phyloP scores from a whole-genome alignment of 805 yeast genomes.

The Candida alai region DNA sequence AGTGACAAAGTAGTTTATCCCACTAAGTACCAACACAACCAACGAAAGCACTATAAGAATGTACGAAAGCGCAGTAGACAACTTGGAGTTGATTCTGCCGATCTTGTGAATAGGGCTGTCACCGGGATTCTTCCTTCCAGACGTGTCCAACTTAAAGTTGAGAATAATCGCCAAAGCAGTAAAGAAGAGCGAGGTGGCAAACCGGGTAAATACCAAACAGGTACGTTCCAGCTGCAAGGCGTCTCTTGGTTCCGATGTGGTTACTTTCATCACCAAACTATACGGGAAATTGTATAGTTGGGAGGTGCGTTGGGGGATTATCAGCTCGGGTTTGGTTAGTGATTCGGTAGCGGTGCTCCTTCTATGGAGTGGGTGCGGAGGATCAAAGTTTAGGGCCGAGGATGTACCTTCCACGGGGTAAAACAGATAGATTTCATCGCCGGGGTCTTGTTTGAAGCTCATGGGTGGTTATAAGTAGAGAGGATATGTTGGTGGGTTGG shows the following conservation, averaged over 20 bases:
- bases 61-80: slow-evolving; percentile 30
- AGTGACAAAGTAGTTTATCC: slow-evolving; percentile 40
- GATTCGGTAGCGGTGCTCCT: slow-evolving; percentile 1
- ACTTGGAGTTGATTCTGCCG: slow-evolving; percentile 16
- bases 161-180: slow-evolving; percentile 45
- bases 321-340: slow-evolving; percentile 3
- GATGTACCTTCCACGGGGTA: slow-evolving; percentile 1
- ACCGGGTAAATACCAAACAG: slow-evolving; percentile 45
- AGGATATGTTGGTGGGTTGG: too few species aligned
- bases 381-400: neutral
- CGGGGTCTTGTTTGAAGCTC: too few species aligned
- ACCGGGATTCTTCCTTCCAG: slow-evolving; percentile 10
- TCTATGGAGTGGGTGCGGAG: slow-evolving; percentile 1
- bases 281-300: slow-evolving; percentile 14
- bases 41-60: slow-evolving; percentile 36
- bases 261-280: slow-evolving; percentile 21
- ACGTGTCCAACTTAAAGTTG: slow-evolving; percentile 41
- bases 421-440: too few species aligned
- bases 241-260: slow-evolving; percentile 51
- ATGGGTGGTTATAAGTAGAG: too few species aligned
- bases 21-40: slow-evolving; percentile 35
- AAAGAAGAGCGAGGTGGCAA: slow-evolving; percentile 42
- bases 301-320: neutral
- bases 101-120: slow-evolving; percentile 3
- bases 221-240: slow-evolving; percentile 53